A percentile compares a stretch with the other conserved stretches of the same genome.
phyloP scores from a whole-genome alignment of 1,284 basidiomycete genomes.

The Fistulina hepatica region DNA sequence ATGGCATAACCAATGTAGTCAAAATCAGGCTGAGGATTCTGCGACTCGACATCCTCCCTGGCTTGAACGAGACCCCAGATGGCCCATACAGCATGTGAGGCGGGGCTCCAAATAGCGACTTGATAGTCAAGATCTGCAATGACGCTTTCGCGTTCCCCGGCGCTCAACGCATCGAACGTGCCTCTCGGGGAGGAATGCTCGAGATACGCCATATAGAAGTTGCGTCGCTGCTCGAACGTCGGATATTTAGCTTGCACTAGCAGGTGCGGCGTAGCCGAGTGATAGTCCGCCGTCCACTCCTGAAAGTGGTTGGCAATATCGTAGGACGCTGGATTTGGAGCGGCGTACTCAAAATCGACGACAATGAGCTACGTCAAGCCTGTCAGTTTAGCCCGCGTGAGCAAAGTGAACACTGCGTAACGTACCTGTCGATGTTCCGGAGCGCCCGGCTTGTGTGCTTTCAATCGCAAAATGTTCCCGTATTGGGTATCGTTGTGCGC shows the following conservation, averaged over 20 bases:
- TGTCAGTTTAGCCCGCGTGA: conserved; percentile 2
- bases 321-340: conserved; percentile 79
- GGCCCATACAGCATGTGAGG: conserved; percentile 83
- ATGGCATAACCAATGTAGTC: conserved; percentile 68
- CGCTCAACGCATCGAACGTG: conserved; percentile 20
- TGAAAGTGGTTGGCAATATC: conserved; percentile 96
- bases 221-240: conserved; percentile 54
- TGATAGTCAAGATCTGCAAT: conserved; percentile 57
- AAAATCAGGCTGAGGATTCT: conserved; percentile 54
- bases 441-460: conserved; percentile 38
- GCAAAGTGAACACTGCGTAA: conserved; percentile 5
- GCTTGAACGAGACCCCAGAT: conserved; percentile 90
- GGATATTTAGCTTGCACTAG: conserved; percentile 66
- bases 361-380: conserved; percentile 62
- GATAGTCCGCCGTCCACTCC: conserved; percentile 92
- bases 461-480: conserved; percentile 79
- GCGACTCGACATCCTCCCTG: conserved; percentile 63
- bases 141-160: conserved; percentile 27
- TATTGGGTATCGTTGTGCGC: conserved; percentile 92
- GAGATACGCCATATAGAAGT: conserved; percentile 81
- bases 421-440: conserved; percentile 60
- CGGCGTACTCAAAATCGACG: conserved; percentile 92
- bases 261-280: conserved; percentile 63
- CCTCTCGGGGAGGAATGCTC: conserved; percentile 32
- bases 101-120: conserved; percentile 77